These are phyloP conservation scores for Ascodesmis nigricans DNA, from an alignment of 495 filamentous ascomycete genomes.

Conservation along the genomic window DNA sequence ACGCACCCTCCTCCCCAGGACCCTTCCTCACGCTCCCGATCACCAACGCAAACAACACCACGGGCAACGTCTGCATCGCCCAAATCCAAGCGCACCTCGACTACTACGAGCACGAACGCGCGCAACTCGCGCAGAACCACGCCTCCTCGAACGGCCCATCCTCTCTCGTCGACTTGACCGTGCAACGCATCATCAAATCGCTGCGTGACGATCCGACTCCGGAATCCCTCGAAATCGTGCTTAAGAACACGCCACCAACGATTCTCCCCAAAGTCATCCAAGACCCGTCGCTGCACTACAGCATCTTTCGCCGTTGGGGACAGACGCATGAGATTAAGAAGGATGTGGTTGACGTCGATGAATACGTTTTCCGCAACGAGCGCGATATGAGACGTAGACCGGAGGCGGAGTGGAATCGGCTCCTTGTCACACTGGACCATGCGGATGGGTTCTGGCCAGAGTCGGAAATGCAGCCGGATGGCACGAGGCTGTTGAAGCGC, in stretches of 20 bases:
- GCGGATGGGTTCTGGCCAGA: constrained; percentile 3
- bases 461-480: not conserved
- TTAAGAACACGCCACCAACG: constrained; percentile 2
- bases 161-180: too few relatives aligned
- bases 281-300: constrained; percentile 11
- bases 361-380: constrained; percentile 10
- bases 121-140: too few relatives aligned
- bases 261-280: not conserved
- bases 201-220: not conserved
- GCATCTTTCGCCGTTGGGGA: constrained; percentile 3
- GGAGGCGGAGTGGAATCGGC: constrained; percentile 2
- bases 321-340: not conserved
- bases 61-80: too few relatives aligned
- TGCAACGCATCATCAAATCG: constrained; percentile 5
- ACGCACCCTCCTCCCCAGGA: too few relatives aligned
- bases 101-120: too few relatives aligned
- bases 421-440: constrained; percentile 10
- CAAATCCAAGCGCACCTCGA: too few relatives aligned
- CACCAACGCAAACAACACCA: too few relatives aligned
- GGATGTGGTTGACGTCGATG: constrained; percentile 10
- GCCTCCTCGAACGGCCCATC: too few relatives aligned
- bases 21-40: too few relatives aligned
- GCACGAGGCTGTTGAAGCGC: constrained; percentile 6
- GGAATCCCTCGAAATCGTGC: not conserved
- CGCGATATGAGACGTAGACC: constrained; percentile 5